These are phyloP conservation scores for Acanthamoeba sp. DNA, from an alignment of 208 protist species.

Conservation along the genomic window DNA sequence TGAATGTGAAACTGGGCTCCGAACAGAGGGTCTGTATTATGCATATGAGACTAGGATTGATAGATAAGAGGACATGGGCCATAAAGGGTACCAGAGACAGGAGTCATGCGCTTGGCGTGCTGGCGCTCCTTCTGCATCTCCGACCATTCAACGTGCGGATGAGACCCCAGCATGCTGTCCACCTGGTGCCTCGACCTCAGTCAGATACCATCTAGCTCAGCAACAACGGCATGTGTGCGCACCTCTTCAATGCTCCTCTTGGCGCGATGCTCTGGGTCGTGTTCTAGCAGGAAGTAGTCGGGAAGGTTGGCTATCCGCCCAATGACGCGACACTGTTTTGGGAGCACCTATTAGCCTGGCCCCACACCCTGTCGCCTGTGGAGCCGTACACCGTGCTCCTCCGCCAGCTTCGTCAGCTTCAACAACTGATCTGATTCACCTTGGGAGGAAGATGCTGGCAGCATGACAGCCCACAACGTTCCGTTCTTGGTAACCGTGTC, in stretches of 20 bases:
- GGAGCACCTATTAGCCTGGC: too few species aligned
- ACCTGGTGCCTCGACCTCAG: too few species aligned
- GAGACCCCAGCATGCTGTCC: not conserved
- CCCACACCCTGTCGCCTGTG: not conserved
- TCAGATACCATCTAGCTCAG: too few species aligned
- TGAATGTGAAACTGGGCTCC: not conserved
- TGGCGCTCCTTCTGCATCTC: not conserved
- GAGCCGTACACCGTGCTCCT: constrained; percentile 19
- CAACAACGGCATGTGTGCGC: not conserved
- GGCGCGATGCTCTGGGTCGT: not conserved
- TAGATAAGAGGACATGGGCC: not conserved
- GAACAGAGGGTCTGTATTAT: not conserved
- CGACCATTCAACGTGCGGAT: not conserved
- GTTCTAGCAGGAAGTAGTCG: constrained; percentile 35
- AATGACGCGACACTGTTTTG: not conserved
- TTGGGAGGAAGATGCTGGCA: not conserved
- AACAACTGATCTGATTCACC: not conserved
- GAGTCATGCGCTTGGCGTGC: not conserved
- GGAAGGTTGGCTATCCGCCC: not conserved
- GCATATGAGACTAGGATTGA: not conserved
- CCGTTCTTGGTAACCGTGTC: not conserved
- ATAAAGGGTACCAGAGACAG: not conserved
- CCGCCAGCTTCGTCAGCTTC: not conserved
- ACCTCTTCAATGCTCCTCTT: constrained; percentile 3
- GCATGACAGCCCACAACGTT: not conserved